Conservation (phyloP, 371 early-diverging fungal genomes). For the Conidiobolus incongruus region DNA sequence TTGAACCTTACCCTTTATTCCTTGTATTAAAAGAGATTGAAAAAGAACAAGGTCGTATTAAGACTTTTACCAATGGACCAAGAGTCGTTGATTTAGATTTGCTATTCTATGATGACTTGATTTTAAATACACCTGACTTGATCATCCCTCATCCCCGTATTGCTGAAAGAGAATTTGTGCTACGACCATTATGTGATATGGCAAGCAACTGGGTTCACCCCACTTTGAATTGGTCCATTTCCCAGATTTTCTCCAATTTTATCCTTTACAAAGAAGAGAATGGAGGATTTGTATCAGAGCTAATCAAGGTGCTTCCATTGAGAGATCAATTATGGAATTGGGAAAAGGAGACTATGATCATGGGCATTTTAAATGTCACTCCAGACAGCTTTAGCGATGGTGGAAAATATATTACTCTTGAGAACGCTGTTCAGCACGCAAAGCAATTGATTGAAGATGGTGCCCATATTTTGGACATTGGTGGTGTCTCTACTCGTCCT, state of each 20-base stretch:
- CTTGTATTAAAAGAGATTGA: constrained; percentile 65
- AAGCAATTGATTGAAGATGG: constrained; percentile 49
- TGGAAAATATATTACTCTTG: constrained; percentile 34
- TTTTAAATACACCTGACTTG: constrained; percentile 35
- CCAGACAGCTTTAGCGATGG: constrained; percentile 96
- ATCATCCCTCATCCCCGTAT: constrained; percentile 77
- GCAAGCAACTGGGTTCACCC: constrained; percentile 79
- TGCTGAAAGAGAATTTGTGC: constrained; percentile 83
- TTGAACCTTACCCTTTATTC: constrained; percentile 55
- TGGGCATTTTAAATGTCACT: constrained; percentile 94
- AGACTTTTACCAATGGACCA: constrained; percentile 63
- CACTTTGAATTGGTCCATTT: constrained; percentile 48
- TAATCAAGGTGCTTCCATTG: constrained; percentile 38
- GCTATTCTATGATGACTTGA: constrained; percentile 64
- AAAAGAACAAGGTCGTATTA: constrained; percentile 45
- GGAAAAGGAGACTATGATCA: constrained; percentile 47
- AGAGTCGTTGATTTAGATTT: constrained; percentile 90
- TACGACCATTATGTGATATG: constrained; percentile 84
- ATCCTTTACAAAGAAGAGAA: constrained; percentile 14
- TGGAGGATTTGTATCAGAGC: constrained; percentile 17
- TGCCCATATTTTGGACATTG: constrained; percentile 87
- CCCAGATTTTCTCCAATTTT: constrained; percentile 53
- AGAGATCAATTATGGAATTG: constrained; percentile 24
- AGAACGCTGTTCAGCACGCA: constrained; percentile 45
- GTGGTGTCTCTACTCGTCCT: constrained; percentile 89